Evolutionary conservation across 2,329 filamentous ascomycete species (phyloP), one percentile per base, ranked within the genome.

Genomic region (Curvularia spicifera): DNA sequence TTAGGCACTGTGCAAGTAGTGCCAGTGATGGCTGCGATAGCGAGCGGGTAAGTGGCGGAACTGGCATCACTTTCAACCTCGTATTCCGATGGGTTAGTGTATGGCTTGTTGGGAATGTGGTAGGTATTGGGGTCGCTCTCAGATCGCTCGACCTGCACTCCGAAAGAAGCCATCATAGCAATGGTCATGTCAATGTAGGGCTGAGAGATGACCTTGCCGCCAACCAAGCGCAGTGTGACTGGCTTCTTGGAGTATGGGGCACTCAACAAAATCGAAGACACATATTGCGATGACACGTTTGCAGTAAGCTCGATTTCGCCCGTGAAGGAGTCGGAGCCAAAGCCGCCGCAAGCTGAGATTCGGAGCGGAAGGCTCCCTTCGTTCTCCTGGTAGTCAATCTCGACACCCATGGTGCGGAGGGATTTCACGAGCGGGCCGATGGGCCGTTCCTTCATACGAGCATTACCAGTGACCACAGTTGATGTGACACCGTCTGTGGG

Each of bases 161-260:
- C 95, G 71, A 99, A 99, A 2, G 90, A 85, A 53, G 85, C 85
- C 95, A 99, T 99, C 94, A 99, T 99, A 15, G 93, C 86, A 52
- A 96, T 93, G 1, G 95, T 99, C 94, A 99, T 98, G 75, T 99
- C 93, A 71, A 99, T 98, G 76, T 99, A 99, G 1, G 89, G 88
- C 75, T 98, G 93, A 1, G 94, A 98, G 65, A 99, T 97, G 43
- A 95, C 94, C 77, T 97, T 98, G 54, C 93, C 95, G n/a, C 95
- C 95, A 12, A 98, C 89, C 39, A 99, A 84, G 40, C 89, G 89
- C 65, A 99, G 81, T 0, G 92, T 97, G 37, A 99, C 93, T 0
- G 94, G 91, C 62, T 93, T 88, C 79, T 97, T 97, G 45, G 95
- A 95, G 72, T 98, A 99, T 0, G 95, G 95, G 0, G 95, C 95